A percentile compares a stretch with the other conserved stretches of the same genome.
phyloP scores from a whole-genome alignment of 148 eudicot species.

The Chenopodium quinoa region DNA sequence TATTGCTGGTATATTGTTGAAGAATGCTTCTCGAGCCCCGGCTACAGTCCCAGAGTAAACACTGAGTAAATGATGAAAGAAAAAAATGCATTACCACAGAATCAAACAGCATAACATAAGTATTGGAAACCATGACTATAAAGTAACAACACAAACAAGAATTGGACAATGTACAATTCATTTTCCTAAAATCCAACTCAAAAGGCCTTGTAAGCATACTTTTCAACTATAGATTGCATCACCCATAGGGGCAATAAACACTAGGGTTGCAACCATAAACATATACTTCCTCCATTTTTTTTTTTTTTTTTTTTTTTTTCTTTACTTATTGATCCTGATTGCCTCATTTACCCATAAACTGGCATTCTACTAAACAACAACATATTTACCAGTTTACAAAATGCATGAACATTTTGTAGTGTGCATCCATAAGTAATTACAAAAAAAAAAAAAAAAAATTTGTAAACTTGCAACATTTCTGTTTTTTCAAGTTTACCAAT shows the following conservation, averaged over 20 bases:
- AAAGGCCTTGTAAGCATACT: background rate
- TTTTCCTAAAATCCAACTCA: background rate
- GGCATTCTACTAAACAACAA: background rate
- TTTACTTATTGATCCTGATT: background rate
- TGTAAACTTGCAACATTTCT: too few relatives aligned
- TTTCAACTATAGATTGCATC: background rate
- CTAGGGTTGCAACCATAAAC: background rate
- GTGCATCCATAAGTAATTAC: background rate
- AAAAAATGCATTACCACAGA: background rate
- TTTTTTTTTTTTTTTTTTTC: too few relatives aligned
- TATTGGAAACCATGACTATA: background rate
- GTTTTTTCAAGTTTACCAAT: too few relatives aligned
- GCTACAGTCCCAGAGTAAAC: slow-evolving; percentile 97
- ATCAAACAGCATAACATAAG: background rate
- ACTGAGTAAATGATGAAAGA: slow-evolving; percentile 36
- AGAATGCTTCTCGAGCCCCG: slow-evolving; percentile 95
- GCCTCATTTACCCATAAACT: background rate
- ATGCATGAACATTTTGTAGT: background rate
- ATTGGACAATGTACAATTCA: background rate
- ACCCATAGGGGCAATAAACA: background rate
- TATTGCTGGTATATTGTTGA: slow-evolving; percentile 63
- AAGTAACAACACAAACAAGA: background rate
- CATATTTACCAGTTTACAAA: background rate
- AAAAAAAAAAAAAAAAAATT: too few relatives aligned
- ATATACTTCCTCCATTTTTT: background rate